These are phyloP conservation scores for Ceratocystis cubensis DNA, from an alignment of 2,329 filamentous ascomycete genomes.

Conservation along the genomic window DNA sequence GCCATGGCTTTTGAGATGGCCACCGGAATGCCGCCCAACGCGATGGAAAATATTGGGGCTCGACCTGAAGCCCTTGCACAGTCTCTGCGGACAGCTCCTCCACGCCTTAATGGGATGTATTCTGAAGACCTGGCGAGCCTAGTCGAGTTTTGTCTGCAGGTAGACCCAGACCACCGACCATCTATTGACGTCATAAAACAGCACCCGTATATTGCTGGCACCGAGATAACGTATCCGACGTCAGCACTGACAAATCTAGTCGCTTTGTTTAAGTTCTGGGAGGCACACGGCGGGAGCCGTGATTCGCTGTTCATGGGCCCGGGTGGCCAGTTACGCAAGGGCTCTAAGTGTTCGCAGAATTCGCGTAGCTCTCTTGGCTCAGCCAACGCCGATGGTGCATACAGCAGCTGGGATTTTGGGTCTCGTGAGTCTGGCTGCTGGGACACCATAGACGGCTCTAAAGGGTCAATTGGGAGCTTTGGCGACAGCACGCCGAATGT, in stretches of 20 bases:
- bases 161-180: constrained; percentile 55
- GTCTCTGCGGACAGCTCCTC: constrained; percentile 48
- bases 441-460: background rate
- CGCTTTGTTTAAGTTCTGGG: constrained; percentile 62
- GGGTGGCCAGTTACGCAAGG: background rate
- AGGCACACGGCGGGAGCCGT: constrained; percentile 58
- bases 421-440: background rate
- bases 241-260: constrained; percentile 53
- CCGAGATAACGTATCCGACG: constrained; percentile 50
- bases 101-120: constrained; percentile 59
- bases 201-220: constrained; percentile 56
- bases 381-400: background rate
- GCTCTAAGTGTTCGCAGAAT: constrained; percentile 12
- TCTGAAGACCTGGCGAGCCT: constrained; percentile 56
- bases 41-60: constrained; percentile 33
- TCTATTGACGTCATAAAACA: constrained; percentile 56
- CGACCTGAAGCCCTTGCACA: constrained; percentile 34
- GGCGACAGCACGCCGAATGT: background rate
- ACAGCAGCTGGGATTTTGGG: constrained; percentile 19
- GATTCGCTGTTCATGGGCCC: constrained; percentile 43
- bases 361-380: constrained; percentile 43
- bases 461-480: background rate
- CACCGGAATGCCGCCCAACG: constrained; percentile 62
- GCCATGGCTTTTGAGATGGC: constrained; percentile 72
- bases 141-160: constrained; percentile 59